Base-by-base conservation (phyloP, 306 rosid species). In the Quercus variabilis region DNA sequence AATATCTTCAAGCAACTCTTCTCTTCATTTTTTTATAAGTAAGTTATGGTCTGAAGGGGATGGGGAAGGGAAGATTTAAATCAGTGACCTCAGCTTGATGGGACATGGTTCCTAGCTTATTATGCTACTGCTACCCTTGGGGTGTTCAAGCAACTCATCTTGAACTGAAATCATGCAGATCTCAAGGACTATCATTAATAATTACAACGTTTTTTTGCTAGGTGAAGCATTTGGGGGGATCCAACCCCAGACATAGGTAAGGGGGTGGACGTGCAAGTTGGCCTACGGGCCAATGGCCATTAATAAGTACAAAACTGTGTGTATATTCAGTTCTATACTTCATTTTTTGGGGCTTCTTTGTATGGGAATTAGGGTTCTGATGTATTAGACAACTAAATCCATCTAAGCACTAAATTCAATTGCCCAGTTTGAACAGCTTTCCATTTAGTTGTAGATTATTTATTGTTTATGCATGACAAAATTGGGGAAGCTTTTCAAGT, bases 1-100 rank as follows among this genome's bases (percentile, higher is more conserved):
- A 79, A 54, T 83, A 78, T 73, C 76, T 80, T 79, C 78, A 51
- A 69, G 67, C 70, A 54, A 78, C 55, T 26, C 5, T 5, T n/a
- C 14, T 74, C 5, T 20, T 19, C 10, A 23, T 41, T 41, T 41
- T 41, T 41, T 41, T 38, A 38, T 8, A 38, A 13, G 17, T 49
- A 49, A 49, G 54, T 49, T 49, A 10, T 49, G 54, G 54, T 13
- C 54, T 10, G 54, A 49, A 49, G 54, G 54, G 54, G 54, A 49
- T 1, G 17, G 54, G 17, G 17, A 49, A 49, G 54, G 54, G 54
- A 49, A 12, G 14, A 49, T 49, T 49, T 49, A 49, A 49, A 12
- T 14, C 54, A 49, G 54, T 49, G 54, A 49, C 54, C 54, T 49
- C 0, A 3, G 15, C 17, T 49, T 49, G 15, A 49, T 49, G 54